Percentiles rank a stretch among this genome's conserved stretches.
Conservation (phyloP, 768 basidiomycete genomes). For the Psilocybe tampanensis region DNA sequence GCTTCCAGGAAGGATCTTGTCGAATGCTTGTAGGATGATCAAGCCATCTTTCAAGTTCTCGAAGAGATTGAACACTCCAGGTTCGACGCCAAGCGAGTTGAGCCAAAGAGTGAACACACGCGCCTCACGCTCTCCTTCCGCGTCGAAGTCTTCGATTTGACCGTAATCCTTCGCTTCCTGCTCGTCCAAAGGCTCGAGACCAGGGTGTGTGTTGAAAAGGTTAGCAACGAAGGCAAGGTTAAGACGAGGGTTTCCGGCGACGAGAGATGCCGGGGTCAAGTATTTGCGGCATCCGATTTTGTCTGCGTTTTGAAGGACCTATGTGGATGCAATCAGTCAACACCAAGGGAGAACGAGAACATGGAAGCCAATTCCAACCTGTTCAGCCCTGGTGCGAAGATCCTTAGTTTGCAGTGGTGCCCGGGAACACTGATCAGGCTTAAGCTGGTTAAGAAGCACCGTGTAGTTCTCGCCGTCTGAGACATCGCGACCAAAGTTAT, state of each 20-base stretch:
- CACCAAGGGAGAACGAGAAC: too few species aligned
- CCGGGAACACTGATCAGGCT: conserved; percentile 91
- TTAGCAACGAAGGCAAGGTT: conserved; percentile 99
- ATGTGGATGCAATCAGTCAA: conserved; percentile 48
- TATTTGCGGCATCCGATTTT: conserved; percentile 95
- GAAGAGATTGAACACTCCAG: conserved; percentile 94
- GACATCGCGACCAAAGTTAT: conserved; percentile 98
- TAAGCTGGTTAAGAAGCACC: conserved; percentile 91
- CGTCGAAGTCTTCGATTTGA: conserved; percentile 94
- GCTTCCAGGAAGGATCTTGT: conserved; percentile 90
- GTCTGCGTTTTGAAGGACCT: conserved; percentile 93
- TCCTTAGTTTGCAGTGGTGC: conserved; percentile 88
- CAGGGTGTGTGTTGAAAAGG: conserved; percentile 97
- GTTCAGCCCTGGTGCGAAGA: conserved; percentile 82
- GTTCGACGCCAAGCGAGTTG: conserved; percentile 96
- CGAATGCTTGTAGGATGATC: conserved; percentile 92
- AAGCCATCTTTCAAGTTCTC: conserved; percentile 94
- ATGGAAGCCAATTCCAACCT: conserved; percentile 34
- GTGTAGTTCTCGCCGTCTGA: conserved; percentile 98
- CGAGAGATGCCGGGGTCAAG: conserved; percentile 87
- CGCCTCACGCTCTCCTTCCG: conserved; percentile 97
- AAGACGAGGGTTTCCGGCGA: conserved; percentile 93
- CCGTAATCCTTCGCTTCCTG: conserved; percentile 92
- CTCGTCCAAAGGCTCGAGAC: conserved; percentile 92
- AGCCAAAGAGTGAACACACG: conserved; percentile 98